Percentiles rank a stretch among this genome's conserved stretches.
These are phyloP conservation scores for Rhizopus arrhizus DNA, from an alignment of 371 early-diverging fungal genomes.

Conservation along the genomic window DNA sequence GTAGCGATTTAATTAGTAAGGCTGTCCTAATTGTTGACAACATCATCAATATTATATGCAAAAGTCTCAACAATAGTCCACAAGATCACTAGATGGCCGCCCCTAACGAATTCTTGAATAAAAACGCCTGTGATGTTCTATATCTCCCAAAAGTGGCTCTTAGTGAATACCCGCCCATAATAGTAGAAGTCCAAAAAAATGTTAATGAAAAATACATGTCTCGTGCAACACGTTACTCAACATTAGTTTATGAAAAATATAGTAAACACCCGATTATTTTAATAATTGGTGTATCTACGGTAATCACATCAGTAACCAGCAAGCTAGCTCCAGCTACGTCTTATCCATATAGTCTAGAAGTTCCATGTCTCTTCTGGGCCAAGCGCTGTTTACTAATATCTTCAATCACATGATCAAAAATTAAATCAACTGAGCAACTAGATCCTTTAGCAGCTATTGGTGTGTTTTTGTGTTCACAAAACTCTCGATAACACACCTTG, in stretches of 20 bases:
- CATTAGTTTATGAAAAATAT: conserved; percentile 4
- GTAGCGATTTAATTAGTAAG: conserved; percentile 10
- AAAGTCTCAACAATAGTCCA: conserved; percentile 2
- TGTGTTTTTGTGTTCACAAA: conserved; percentile 10
- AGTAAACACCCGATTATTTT: conserved; percentile 8
- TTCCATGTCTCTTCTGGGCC: conserved; percentile 5
- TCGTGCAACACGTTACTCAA: conserved; percentile 7
- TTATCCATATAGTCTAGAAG: conserved; percentile 8
- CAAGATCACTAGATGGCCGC: conserved; percentile 10
- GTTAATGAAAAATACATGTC: conserved; percentile 11
- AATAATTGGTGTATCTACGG: conserved; percentile 10
- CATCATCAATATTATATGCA: conserved; percentile 14
- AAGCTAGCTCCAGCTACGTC: conserved; percentile 5
- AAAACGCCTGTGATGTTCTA: conserved; percentile 5
- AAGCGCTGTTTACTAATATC: conserved; percentile 9
- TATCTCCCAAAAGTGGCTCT: conserved; percentile 11
- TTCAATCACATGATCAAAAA: conserved; percentile 11
- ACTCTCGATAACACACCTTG: conserved; percentile 7
- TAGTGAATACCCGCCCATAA: conserved; percentile 11
- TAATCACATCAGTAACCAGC: conserved; percentile 8
- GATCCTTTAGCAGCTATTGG: conserved; percentile 9
- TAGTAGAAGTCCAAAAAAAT: conserved; percentile 10
- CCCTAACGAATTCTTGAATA: conserved; percentile 9
- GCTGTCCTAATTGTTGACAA: conserved; percentile 4
- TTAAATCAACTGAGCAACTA: conserved; percentile 3